phyloP scores from a whole-genome alignment of 352 stramenopile genomes.

The Phytophthora pisi region DNA sequence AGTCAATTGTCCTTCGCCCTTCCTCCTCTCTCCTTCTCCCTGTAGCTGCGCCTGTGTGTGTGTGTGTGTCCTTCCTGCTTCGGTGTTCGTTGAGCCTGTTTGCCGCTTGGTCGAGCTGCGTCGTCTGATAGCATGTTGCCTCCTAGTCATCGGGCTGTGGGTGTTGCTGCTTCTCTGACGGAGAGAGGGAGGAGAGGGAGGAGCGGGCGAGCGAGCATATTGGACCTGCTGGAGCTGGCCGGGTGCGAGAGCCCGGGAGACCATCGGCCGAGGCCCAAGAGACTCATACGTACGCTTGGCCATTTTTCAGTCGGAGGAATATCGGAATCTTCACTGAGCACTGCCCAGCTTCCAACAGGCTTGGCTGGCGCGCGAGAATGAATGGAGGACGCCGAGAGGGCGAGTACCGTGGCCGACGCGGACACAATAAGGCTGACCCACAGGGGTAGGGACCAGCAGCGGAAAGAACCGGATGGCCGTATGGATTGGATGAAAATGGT shows the following conservation, averaged over 20 bases:
- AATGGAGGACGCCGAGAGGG: conserved; percentile 42
- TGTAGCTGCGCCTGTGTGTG: not conserved
- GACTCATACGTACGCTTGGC: conserved; percentile 75
- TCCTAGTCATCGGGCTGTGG: not conserved
- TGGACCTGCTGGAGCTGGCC: conserved; percentile 1
- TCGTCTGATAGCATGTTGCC: not conserved
- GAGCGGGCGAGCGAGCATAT: not conserved
- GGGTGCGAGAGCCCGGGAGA: conserved; percentile 1
- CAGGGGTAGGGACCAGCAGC: conserved; percentile 2
- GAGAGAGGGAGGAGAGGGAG: not conserved
- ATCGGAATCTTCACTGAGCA: conserved; percentile 55
- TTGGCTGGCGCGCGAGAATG: conserved; percentile 39
- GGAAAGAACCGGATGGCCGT: not conserved
- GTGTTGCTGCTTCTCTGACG: not conserved
- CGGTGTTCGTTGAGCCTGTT: not conserved
- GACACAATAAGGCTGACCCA: conserved; percentile 35
- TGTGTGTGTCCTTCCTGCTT: not conserved
- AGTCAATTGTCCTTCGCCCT: too few relatives aligned
- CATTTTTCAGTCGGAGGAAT: conserved; percentile 89
- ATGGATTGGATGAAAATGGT: conserved; percentile 19
- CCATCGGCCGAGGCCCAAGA: not conserved
- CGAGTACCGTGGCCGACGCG: conserved; percentile 28
- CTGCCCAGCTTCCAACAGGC: conserved; percentile 9
- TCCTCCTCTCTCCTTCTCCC: not conserved
- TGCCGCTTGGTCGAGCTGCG: not conserved